Percentiles rank a stretch among this genome's conserved stretches.
phyloP scores from a whole-genome alignment of 2,329 filamentous ascomycete species.

The Ceratocystis colombiana region DNA sequence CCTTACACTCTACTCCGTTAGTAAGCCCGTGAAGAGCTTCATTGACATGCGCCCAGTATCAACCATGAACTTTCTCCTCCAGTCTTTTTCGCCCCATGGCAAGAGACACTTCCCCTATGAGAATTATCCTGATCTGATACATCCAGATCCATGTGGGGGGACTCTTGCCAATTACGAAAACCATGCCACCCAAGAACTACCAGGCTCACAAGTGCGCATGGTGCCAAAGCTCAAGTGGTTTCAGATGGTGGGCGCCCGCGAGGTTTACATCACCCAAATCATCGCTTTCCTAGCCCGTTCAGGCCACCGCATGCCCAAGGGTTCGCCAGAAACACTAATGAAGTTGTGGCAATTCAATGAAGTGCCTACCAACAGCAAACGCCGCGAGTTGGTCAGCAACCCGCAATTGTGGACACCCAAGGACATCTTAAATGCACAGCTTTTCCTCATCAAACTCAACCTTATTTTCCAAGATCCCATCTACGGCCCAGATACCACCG shows the following conservation, averaged over 20 bases:
- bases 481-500: slow-evolving; percentile 41
- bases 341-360: slow-evolving; percentile 70
- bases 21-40: slow-evolving; percentile 50
- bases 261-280: slow-evolving; percentile 51
- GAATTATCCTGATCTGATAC: slow-evolving; percentile 47
- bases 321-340: slow-evolving; percentile 41
- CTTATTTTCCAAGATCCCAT: slow-evolving; percentile 58
- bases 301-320: slow-evolving; percentile 46
- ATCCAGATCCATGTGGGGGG: slow-evolving; percentile 48
- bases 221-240: slow-evolving; percentile 59
- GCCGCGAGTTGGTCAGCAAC: slow-evolving; percentile 47
- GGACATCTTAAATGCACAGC: slow-evolving; percentile 51
- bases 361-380: slow-evolving; percentile 45
- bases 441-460: slow-evolving; percentile 62
- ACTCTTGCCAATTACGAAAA: slow-evolving; percentile 32
- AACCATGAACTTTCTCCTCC: slow-evolving; percentile 47
- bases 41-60: slow-evolving; percentile 51
- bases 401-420: slow-evolving; percentile 44
- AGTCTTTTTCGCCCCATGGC: slow-evolving; percentile 45
- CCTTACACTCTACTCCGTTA: slow-evolving; percentile 54
- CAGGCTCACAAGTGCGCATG: slow-evolving; percentile 34
- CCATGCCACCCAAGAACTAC: slow-evolving; percentile 23
- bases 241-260: slow-evolving; percentile 52
- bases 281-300: slow-evolving; percentile 48
- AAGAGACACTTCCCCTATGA: slow-evolving; percentile 50